phyloP scores from a whole-genome alignment of 805 yeast genomes.

The Zygosaccharomyces siamensis region DNA sequence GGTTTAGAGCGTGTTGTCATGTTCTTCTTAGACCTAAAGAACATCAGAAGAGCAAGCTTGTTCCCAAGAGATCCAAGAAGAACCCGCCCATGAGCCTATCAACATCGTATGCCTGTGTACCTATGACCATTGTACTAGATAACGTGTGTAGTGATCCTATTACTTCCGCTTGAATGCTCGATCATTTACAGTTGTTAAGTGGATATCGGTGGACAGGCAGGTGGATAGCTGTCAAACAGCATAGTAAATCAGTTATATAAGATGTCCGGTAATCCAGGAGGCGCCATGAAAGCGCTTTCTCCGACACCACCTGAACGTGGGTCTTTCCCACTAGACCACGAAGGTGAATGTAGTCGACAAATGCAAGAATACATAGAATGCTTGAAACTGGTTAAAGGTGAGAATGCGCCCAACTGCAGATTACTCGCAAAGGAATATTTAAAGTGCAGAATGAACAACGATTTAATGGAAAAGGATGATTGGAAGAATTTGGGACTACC shows the following conservation, averaged over 20 bases:
- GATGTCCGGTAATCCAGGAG: constrained; percentile 44
- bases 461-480: constrained; percentile 54
- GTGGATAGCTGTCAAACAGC: background rate
- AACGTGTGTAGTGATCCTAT: constrained; percentile 1
- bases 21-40: constrained; percentile 96
- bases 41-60: constrained; percentile 95
- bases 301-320: constrained; percentile 97
- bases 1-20: constrained; percentile 98
- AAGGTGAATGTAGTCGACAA: constrained; percentile 68
- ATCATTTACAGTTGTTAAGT: too few relatives aligned
- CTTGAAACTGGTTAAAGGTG: constrained; percentile 68
- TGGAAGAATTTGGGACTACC: constrained; percentile 63
- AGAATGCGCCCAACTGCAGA: constrained; percentile 89
- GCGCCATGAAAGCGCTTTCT: constrained; percentile 45
- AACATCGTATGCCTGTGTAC: background rate
- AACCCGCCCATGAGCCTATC: constrained; percentile 60
- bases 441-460: constrained; percentile 83
- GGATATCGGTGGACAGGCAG: background rate
- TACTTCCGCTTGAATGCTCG: background rate
- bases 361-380: constrained; percentile 78
- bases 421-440: constrained; percentile 75
- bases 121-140: background rate
- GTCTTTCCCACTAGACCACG: constrained; percentile 91
- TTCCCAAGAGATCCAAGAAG: constrained; percentile 99
- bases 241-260: too few relatives aligned